Percentiles rank a stretch among this genome's conserved stretches.
phyloP scores from a whole-genome alignment of 2,329 filamentous ascomycete species.

The Talaromyces amestolkiae region DNA sequence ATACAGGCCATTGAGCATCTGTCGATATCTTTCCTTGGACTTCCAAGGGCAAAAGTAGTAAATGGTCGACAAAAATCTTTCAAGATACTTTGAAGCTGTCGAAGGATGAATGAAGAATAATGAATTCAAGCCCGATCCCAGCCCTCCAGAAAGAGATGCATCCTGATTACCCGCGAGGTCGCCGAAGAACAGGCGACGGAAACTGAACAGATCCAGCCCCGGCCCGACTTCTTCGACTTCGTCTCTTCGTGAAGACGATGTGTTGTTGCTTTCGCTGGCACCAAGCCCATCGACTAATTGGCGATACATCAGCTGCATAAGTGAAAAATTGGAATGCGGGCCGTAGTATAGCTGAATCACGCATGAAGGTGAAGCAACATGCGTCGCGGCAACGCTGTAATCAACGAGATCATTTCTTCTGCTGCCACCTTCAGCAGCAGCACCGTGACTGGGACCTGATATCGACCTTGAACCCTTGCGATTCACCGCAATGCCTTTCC shows the following conservation, averaged over 20 bases:
- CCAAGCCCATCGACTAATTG: constrained; percentile 27
- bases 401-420: constrained; percentile 29
- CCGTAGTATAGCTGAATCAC: constrained; percentile 49
- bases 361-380: constrained; percentile 46
- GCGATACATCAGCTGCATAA: constrained; percentile 41
- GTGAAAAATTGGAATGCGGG: constrained; percentile 47
- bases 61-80: constrained; percentile 43
- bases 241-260: constrained; percentile 11
- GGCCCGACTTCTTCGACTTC: constrained; percentile 39
- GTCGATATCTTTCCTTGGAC: constrained; percentile 36
- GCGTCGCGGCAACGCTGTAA: constrained; percentile 49
- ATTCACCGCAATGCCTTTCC: not conserved
- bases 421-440: not conserved
- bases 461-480: not conserved
- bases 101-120: constrained; percentile 42
- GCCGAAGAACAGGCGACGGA: constrained; percentile 40
- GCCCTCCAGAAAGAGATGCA: constrained; percentile 23
- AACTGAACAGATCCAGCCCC: constrained; percentile 40
- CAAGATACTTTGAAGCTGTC: constrained; percentile 39
- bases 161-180: constrained; percentile 40
- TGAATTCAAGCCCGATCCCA: constrained; percentile 20
- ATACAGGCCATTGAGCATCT: constrained; percentile 38
- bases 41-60: constrained; percentile 41
- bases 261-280: constrained; percentile 21
- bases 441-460: not conserved